Conservation (phyloP, 2,329 filamentous ascomycete genomes). For the Fusarium heterosporum region DNA sequence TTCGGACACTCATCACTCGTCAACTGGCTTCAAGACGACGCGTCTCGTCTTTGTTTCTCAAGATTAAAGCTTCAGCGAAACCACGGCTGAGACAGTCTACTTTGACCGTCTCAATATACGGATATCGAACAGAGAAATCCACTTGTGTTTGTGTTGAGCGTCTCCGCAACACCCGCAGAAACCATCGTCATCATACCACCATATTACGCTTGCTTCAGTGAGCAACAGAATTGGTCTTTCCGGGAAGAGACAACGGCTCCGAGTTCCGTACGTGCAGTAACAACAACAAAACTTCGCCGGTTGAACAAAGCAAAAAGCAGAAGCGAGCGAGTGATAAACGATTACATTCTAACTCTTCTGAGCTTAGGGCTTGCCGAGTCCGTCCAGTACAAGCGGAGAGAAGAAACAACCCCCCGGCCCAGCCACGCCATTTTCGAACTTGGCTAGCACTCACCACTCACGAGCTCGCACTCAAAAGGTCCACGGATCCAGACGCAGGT, state of each 20-base stretch:
- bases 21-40: slow-evolving; percentile 13
- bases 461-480: slow-evolving; percentile 29
- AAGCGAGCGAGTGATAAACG: slow-evolving; percentile 21
- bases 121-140: slow-evolving; percentile 6
- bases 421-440: slow-evolving; percentile 48
- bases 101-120: background rate
- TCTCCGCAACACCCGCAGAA: slow-evolving; percentile 14
- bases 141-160: background rate
- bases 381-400: slow-evolving; percentile 29
- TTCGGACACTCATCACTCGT: slow-evolving; percentile 1
- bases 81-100: slow-evolving; percentile 10
- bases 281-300: slow-evolving; percentile 10
- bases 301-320: slow-evolving; percentile 16
- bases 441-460: slow-evolving; percentile 32
- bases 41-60: slow-evolving; percentile 29
- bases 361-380: slow-evolving; percentile 21
- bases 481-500: slow-evolving; percentile 34
- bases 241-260: slow-evolving; percentile 19
- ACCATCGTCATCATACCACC: slow-evolving; percentile 18
- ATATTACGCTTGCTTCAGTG: slow-evolving; percentile 13
- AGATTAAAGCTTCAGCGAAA: slow-evolving; percentile 32
- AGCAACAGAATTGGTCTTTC: slow-evolving; percentile 19
- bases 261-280: slow-evolving; percentile 29
- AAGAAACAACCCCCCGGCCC: slow-evolving; percentile 41
- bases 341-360: slow-evolving; percentile 4